phyloP scores from a whole-genome alignment of 1,284 basidiomycete genomes.

The Ustilago vetiveriae region DNA sequence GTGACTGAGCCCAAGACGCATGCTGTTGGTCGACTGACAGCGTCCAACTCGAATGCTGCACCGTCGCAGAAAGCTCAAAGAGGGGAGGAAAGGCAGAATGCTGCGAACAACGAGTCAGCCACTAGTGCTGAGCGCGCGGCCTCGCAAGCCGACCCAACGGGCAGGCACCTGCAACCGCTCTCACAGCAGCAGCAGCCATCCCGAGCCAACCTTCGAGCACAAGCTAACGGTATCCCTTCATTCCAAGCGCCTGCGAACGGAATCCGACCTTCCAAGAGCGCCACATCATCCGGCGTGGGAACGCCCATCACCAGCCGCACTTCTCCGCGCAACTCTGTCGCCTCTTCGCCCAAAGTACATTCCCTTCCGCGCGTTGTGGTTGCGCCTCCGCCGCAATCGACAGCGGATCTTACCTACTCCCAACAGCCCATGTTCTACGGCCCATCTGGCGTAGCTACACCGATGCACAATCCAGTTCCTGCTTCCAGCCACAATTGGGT shows the following conservation, averaged over 20 bases:
- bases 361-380: conserved; percentile 9
- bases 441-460: conserved; percentile 16
- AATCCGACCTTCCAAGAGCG: not conserved
- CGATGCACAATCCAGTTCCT: conserved; percentile 2
- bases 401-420: not conserved
- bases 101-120: not conserved
- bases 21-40: not conserved
- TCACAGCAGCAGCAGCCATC: conserved; percentile 3
- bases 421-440: conserved; percentile 14
- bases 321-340: conserved; percentile 18
- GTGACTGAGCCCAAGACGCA: not conserved
- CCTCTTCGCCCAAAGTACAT: conserved; percentile 17
- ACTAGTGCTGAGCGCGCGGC: not conserved
- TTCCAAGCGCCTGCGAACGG: conserved; percentile 7
- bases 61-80: too few species aligned
- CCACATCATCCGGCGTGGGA: conserved; percentile 3
- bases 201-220: conserved; percentile 6
- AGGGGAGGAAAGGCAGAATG: not conserved
- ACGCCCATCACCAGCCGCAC: conserved; percentile 15
- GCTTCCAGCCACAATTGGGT: conserved; percentile 12
- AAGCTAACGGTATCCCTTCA: conserved; percentile 2
- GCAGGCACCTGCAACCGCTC: too few species aligned
- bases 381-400: not conserved
- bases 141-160: not conserved
- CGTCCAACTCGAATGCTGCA: not conserved